Conservation (phyloP, 768 basidiomycete genomes). For the Brasilioporus rufonigricans region DNA sequence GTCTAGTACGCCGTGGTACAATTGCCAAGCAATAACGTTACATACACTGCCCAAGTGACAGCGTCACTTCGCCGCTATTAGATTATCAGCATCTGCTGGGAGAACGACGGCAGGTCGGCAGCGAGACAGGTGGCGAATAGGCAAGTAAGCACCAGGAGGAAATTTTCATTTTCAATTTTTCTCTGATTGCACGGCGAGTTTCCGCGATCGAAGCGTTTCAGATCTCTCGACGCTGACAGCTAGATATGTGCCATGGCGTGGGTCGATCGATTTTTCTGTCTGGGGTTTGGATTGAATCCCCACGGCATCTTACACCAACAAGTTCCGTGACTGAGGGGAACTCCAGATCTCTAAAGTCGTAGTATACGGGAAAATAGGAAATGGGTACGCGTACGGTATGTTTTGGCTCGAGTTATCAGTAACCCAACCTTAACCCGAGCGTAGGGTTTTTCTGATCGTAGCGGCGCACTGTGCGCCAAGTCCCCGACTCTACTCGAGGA, state of each 20-base stretch:
- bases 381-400: too few relatives aligned
- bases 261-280: not conserved
- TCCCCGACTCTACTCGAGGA: too few relatives aligned
- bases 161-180: not conserved
- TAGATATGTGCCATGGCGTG: not conserved
- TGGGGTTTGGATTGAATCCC: not conserved
- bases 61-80: not conserved
- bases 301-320: not conserved
- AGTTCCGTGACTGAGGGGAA: too few relatives aligned
- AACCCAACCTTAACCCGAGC: not conserved
- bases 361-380: not conserved
- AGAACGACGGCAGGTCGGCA: not conserved
- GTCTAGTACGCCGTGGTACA: not conserved
- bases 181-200: not conserved
- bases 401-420: not conserved
- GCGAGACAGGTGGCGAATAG: not conserved
- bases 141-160: not conserved
- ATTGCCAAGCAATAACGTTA: not conserved
- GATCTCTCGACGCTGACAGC: not conserved
- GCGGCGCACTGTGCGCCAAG: too few relatives aligned
- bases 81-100: slow-evolving; percentile 4
- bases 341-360: not conserved
- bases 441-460: not conserved
- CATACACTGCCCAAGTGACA: not conserved
- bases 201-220: slow-evolving; percentile 6